A percentile compares a stretch with the other conserved stretches of the same genome.
Conservation (phyloP, 805 yeast genomes). For the Scheffersomyces lignosus region DNA sequence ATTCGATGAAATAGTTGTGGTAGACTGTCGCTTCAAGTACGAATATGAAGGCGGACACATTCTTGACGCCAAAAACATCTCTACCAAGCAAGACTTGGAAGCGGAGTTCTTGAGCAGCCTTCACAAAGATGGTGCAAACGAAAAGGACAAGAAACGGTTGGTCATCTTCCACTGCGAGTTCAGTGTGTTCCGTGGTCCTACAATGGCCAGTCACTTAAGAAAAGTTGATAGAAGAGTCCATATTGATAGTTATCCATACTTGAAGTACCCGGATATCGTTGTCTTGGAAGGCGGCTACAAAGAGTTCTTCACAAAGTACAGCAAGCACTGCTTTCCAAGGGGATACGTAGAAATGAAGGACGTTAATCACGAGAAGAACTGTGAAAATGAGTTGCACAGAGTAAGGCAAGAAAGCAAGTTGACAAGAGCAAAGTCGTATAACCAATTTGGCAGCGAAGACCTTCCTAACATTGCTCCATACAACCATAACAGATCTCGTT, state of each 20-base stretch:
- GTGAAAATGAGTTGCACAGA: slow-evolving; percentile 50
- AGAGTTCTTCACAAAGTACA: slow-evolving; percentile 61
- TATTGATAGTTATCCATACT: slow-evolving; percentile 71
- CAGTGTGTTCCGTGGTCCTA: slow-evolving; percentile 90
- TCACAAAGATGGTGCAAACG: neutral
- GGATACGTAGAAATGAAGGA: slow-evolving; percentile 83
- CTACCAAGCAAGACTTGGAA: slow-evolving; percentile 69
- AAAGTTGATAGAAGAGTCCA: slow-evolving; percentile 78
- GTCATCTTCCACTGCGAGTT: slow-evolving; percentile 94
- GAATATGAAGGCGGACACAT: slow-evolving; percentile 95
- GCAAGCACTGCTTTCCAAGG: slow-evolving; percentile 67
- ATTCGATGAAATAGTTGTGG: slow-evolving; percentile 58
- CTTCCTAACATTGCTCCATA: slow-evolving; percentile 1
- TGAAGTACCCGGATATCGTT: slow-evolving; percentile 86
- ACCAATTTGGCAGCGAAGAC: slow-evolving; percentile 7
- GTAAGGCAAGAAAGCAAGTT: slow-evolving; percentile 44
- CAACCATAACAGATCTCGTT: slow-evolving; percentile 26
- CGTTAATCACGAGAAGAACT: slow-evolving; percentile 28
- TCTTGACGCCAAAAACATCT: slow-evolving; percentile 74
- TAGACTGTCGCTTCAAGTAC: slow-evolving; percentile 92
- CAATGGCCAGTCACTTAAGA: slow-evolving; percentile 83
- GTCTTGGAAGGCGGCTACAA: slow-evolving; percentile 92
- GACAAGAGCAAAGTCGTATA: slow-evolving; percentile 39
- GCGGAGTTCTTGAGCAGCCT: slow-evolving; percentile 41
- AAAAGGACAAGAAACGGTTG: slow-evolving; percentile 38